phyloP scores from a whole-genome alignment of 148 eudicot genomes.

The Camellia granthamiana region DNA sequence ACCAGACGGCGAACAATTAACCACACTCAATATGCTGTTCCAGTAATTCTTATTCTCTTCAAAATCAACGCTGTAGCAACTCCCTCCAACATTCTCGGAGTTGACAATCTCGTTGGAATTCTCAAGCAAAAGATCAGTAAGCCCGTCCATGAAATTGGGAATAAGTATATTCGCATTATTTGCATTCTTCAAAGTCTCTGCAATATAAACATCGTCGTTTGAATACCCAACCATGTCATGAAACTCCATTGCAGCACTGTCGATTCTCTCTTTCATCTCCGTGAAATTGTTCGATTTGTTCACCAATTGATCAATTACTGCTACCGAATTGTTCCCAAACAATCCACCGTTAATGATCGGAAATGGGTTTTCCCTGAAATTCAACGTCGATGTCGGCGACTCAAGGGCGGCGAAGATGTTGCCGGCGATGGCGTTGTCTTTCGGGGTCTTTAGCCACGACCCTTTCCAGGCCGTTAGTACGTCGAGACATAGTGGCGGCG shows the following conservation, averaged over 20 bases:
- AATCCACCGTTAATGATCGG: background rate
- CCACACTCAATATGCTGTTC: slow-evolving; percentile 6
- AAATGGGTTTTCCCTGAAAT: background rate
- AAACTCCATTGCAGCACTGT: background rate
- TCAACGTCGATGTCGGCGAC: background rate
- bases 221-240: background rate
- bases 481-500: slow-evolving; percentile 29
- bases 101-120: background rate
- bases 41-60: slow-evolving; percentile 17
- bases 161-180: background rate
- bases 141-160: slow-evolving; percentile 9
- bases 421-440: background rate
- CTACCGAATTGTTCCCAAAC: background rate
- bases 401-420: background rate
- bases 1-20: background rate
- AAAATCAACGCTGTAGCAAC: background rate
- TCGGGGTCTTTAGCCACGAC: background rate
- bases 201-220: too few species aligned
- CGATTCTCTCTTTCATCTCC: background rate
- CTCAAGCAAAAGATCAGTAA: slow-evolving; percentile 1
- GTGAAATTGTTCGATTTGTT: background rate
- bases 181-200: too few species aligned
- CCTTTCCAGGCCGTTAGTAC: slow-evolving; percentile 32
- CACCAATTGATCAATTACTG: background rate
- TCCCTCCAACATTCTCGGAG: background rate